A percentile compares a stretch with the other conserved stretches of the same genome.
Conservation (phyloP, 345 rosid species). For the Anacardium occidentale region DNA sequence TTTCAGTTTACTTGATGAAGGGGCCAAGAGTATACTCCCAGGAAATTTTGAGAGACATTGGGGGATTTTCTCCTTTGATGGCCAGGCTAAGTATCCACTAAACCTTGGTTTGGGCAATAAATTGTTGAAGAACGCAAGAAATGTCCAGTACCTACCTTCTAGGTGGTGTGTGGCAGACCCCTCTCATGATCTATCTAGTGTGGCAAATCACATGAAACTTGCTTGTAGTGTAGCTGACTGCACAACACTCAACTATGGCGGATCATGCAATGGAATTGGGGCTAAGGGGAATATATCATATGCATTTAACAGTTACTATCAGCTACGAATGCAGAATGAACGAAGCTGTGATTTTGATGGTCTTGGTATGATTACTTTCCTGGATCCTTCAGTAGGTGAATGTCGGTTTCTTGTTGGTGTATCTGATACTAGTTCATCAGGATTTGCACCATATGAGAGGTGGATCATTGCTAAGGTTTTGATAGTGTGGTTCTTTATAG, state of each 20-base stretch:
- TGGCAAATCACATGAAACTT: conserved; percentile 64
- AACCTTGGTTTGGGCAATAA: conserved; percentile 75
- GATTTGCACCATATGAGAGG: conserved; percentile 25
- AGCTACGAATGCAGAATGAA: conserved; percentile 73
- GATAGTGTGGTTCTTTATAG: conserved; percentile 36
- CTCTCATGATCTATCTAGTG: conserved; percentile 54
- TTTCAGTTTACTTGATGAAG: conserved; percentile 89
- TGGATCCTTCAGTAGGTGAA: conserved; percentile 83
- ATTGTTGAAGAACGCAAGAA: conserved; percentile 61
- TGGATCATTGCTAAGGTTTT: conserved; percentile 35
- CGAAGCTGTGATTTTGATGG: conserved; percentile 89
- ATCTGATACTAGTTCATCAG: conserved; percentile 47
- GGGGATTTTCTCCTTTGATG: conserved; percentile 97
- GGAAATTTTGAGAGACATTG: conserved; percentile 96
- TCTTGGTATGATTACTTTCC: conserved; percentile 81
- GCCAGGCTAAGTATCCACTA: conserved; percentile 86
- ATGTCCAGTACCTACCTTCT: conserved; percentile 78
- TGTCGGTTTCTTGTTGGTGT: conserved; percentile 94
- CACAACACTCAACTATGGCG: conserved; percentile 82
- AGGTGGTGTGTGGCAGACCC: conserved; percentile 98
- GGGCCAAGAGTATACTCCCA: conserved; percentile 74
- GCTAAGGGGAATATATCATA: conserved; percentile 83
- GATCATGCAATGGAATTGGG: conserved; percentile 82
- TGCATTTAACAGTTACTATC: conserved; percentile 96
- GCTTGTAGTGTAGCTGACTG: conserved; percentile 90